These are phyloP conservation scores for Fusarium citri DNA, from an alignment of 2,329 filamentous ascomycete genomes.

Conservation along the genomic window DNA sequence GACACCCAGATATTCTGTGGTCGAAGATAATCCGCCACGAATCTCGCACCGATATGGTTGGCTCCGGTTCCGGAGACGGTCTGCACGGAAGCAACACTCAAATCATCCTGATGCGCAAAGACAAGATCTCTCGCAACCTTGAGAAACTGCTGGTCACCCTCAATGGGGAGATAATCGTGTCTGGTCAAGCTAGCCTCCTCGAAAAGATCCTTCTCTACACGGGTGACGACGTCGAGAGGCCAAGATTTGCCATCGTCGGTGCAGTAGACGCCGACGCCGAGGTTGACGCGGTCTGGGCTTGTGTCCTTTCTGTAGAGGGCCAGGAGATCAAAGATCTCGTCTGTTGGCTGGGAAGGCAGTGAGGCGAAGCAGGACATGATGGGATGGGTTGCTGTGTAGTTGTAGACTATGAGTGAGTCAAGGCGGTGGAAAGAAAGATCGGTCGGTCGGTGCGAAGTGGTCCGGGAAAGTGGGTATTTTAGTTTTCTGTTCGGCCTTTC, in stretches of 20 bases:
- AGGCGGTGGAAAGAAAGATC: conserved; percentile 15
- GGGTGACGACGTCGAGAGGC: conserved; percentile 37
- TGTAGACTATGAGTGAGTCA: not conserved
- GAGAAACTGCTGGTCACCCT: conserved; percentile 37
- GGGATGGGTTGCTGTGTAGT: not conserved
- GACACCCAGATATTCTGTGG: conserved; percentile 87
- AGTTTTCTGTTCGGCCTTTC: not conserved
- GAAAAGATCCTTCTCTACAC: conserved; percentile 34
- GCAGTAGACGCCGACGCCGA: conserved; percentile 41
- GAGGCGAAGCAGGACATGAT: conserved; percentile 26
- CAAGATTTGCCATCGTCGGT: conserved; percentile 42
- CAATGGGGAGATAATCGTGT: conserved; percentile 42
- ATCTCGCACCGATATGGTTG: conserved; percentile 90
- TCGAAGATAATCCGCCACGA: conserved; percentile 89
- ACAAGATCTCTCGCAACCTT: conserved; percentile 33
- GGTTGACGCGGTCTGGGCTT: conserved; percentile 38
- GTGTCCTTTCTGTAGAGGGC: conserved; percentile 27
- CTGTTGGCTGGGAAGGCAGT: conserved; percentile 18
- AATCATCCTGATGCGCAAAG: conserved; percentile 28
- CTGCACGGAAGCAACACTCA: conserved; percentile 71
- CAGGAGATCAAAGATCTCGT: conserved; percentile 33
- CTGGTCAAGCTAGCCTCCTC: conserved; percentile 24
- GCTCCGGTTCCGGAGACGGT: conserved; percentile 98
- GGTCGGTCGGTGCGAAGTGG: conserved; percentile 15
- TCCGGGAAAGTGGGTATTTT: conserved; percentile 30